These are phyloP conservation scores for Phyllosticta paracitricarpa DNA, from an alignment of 2,329 filamentous ascomycete genomes.

Conservation along the genomic window DNA sequence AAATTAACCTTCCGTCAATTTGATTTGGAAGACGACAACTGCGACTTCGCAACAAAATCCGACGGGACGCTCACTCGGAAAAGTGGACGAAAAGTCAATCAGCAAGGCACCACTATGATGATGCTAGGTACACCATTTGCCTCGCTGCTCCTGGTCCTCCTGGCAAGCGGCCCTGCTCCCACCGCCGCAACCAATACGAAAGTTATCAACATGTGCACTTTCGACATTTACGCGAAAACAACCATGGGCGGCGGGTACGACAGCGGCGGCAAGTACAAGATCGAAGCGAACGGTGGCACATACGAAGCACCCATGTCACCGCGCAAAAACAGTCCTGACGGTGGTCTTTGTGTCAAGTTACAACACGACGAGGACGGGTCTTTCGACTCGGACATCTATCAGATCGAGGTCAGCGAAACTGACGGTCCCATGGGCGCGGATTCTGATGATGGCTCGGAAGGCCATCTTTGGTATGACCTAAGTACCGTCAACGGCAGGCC, in stretches of 20 bases:
- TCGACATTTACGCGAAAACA: slow-evolving; percentile 1
- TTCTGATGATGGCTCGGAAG: not conserved
- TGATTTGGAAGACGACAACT: not conserved
- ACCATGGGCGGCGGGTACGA: slow-evolving; percentile 1
- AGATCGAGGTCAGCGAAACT: not conserved
- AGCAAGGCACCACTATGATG: not conserved
- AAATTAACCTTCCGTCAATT: not conserved
- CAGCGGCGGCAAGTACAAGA: not conserved
- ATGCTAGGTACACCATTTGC: not conserved
- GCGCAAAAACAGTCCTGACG: not conserved
- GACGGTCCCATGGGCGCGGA: not conserved
- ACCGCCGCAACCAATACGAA: not conserved
- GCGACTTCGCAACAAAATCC: not conserved
- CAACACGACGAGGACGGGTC: not conserved
- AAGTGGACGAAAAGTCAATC: not conserved
- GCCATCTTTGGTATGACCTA: not conserved
- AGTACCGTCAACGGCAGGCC: not conserved
- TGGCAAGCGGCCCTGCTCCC: not conserved
- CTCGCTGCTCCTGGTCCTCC: not conserved
- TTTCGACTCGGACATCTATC: not conserved
- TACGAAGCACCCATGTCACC: not conserved
- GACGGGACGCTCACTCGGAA: not conserved
- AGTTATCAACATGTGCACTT: slow-evolving; percentile 1
- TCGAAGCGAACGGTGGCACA: not conserved
- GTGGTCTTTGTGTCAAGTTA: not conserved